phyloP scores from a whole-genome alignment of 2,329 filamentous ascomycete species.

The Davidsoniella neocaledoniae region DNA sequence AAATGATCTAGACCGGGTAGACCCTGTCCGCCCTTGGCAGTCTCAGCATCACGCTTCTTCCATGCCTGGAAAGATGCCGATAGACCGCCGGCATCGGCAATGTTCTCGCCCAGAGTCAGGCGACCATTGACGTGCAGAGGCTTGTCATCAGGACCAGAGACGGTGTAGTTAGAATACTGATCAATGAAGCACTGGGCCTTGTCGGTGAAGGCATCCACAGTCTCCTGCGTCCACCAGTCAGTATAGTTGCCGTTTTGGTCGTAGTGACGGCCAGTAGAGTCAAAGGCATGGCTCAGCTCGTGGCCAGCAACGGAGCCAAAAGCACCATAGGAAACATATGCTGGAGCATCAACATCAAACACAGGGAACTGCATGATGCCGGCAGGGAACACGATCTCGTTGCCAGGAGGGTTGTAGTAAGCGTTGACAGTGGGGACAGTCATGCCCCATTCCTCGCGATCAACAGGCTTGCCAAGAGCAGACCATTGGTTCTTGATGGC shows the following conservation, averaged over 20 bases:
- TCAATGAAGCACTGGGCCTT: slow-evolving; percentile 48
- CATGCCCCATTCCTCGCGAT: slow-evolving; percentile 44
- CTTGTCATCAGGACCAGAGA: slow-evolving; percentile 18
- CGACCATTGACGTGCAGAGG: slow-evolving; percentile 46
- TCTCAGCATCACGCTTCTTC: slow-evolving; percentile 36
- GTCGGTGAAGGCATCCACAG: slow-evolving; percentile 38
- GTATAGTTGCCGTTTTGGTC: slow-evolving; percentile 48
- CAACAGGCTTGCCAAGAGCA: slow-evolving; percentile 40
- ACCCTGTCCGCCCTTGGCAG: slow-evolving; percentile 27
- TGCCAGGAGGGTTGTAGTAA: slow-evolving; percentile 46
- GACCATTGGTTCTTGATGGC: slow-evolving; percentile 35
- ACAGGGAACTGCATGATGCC: slow-evolving; percentile 54
- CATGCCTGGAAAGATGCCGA: slow-evolving; percentile 47
- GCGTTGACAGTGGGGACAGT: slow-evolving; percentile 46
- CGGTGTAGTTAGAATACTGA: slow-evolving; percentile 42
- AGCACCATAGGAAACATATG: slow-evolving; percentile 51
- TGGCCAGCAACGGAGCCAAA: slow-evolving; percentile 53
- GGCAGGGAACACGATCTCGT: slow-evolving; percentile 52
- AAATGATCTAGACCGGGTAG: slow-evolving; percentile 47
- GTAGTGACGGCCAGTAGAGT: slow-evolving; percentile 46
- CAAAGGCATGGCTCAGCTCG: slow-evolving; percentile 54
- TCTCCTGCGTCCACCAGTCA: slow-evolving; percentile 49
- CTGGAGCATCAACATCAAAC: slow-evolving; percentile 44
- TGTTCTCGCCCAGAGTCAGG: slow-evolving; percentile 51
- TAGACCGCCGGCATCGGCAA: slow-evolving; percentile 53